Evolutionary conservation across 139 green algal species (phyloP), one percentile per base, ranked within the genome.

Genomic region (Marvania coccoides): DNA sequence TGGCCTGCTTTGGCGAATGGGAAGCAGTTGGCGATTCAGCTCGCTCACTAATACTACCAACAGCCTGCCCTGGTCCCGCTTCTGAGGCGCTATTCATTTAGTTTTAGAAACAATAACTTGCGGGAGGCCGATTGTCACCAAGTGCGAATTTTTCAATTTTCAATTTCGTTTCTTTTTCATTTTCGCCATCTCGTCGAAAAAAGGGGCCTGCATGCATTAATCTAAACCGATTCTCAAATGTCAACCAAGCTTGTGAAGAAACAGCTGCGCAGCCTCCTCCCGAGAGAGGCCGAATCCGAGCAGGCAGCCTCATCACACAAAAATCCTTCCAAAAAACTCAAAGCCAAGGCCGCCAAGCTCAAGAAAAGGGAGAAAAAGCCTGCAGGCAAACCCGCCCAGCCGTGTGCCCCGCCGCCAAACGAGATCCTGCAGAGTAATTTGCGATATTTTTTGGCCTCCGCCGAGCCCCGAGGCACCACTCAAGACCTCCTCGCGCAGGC

Each of bases 391-490:
- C 10, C 38, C 15, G 58, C 45, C 5, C 35, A 75, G 31, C 29
- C 53, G 31, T 28, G 61, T 6, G 30, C 40, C 13, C 14, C 56
- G 30, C 55, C 57, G 1, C 35, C 58, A n/a, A 33, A 61, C 23
- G 31, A 58, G 13, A 24, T 73, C 1, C 35, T 64, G 10, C 45
- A 51, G 15, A 26, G 42, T 8, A 87, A 88, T 60, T 39, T 88
- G 2, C 53, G 66, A n/a, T 88, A 84, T 48, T 89, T 70, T 51
- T 69, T 69, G 6, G 47, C 30, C 2, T 88, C 78, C 0, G 57
- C 53, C 10, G 10, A 42, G 0, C 24, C 58, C 2, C 7, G 29
- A 5, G 46, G 61, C 5, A 35, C 51, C 15, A 46, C 68, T 2
- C 34, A 62, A 5, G 68, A 74, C 29, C 47, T 74, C 3, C 13